Percentiles rank a stretch among this genome's conserved stretches.
phyloP scores from a whole-genome alignment of 169 alveolate genomes.

The Ichthyophthirius multifiliis region DNA sequence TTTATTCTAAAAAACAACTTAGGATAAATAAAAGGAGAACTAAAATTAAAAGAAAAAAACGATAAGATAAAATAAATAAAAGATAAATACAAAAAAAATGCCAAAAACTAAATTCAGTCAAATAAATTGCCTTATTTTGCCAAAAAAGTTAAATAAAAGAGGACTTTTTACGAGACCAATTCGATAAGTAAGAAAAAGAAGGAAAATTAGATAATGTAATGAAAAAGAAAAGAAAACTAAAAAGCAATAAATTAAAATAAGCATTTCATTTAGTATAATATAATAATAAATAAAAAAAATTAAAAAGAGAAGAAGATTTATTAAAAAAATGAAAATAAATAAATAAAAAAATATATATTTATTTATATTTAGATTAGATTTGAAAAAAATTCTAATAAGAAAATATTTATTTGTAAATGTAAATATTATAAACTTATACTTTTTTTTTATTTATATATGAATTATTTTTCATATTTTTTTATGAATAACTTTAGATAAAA shows the following conservation, averaged over 20 bases:
- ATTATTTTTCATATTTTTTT: too few species aligned
- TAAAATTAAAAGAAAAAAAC: neutral
- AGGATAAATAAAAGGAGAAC: neutral
- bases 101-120: neutral
- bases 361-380: too few species aligned
- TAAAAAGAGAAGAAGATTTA: too few species aligned
- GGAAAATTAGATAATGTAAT: neutral
- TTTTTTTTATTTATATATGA: too few species aligned
- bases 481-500: too few species aligned
- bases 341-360: too few species aligned
- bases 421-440: too few species aligned
- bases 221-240: neutral
- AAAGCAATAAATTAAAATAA: neutral
- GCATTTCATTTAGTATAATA: constrained; percentile 5
- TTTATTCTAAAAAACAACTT: neutral
- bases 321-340: too few species aligned
- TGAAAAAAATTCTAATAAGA: too few species aligned
- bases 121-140: neutral
- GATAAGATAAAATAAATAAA: neutral
- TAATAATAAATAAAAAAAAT: too few species aligned
- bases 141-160: neutral
- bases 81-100: neutral
- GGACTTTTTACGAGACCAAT: neutral
- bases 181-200: neutral
- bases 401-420: too few species aligned